A percentile compares a stretch with the other conserved stretches of the same genome.
These are phyloP conservation scores for Kwoniella shandongensis DNA, from an alignment of 768 basidiomycete species.

Conservation along the genomic window DNA sequence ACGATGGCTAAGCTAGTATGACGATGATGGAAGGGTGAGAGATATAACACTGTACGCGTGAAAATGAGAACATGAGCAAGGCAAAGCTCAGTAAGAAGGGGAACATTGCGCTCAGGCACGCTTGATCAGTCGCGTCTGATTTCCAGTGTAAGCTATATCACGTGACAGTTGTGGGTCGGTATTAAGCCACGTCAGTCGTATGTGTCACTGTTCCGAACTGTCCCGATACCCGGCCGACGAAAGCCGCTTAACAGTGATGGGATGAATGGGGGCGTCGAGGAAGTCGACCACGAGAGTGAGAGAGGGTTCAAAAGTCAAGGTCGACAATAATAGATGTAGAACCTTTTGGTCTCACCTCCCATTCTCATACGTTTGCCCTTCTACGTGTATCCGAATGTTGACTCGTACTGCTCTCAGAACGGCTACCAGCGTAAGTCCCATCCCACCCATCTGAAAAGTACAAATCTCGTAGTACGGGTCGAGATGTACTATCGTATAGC, in stretches of 20 bases:
- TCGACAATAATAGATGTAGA: too few relatives aligned
- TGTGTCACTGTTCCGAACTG: not conserved
- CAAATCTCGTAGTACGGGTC: too few relatives aligned
- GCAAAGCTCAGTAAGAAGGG: too few relatives aligned
- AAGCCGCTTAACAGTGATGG: not conserved
- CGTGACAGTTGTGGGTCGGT: not conserved
- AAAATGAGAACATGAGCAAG: not conserved
- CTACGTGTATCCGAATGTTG: conserved; percentile 37
- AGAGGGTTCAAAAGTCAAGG: conserved; percentile 1
- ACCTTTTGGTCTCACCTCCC: too few relatives aligned
- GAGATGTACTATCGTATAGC: too few relatives aligned
- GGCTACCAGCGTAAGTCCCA: conserved; percentile 46
- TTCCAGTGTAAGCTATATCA: conserved; percentile 1
- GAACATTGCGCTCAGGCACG: not conserved
- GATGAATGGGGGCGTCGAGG: not conserved
- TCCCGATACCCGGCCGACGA: not conserved
- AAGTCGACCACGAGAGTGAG: too few relatives aligned
- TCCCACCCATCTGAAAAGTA: too few relatives aligned
- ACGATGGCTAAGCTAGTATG: too few relatives aligned
- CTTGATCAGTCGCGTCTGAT: conserved; percentile 5
- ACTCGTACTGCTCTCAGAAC: conserved; percentile 31
- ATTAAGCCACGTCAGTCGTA: not conserved
- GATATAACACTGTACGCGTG: not conserved
- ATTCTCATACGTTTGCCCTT: too few relatives aligned
- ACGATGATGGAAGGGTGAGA: not conserved